A percentile compares a stretch with the other conserved stretches of the same genome.
Conservation (phyloP, 169 alveolate genomes). For the Neospora caninum region DNA sequence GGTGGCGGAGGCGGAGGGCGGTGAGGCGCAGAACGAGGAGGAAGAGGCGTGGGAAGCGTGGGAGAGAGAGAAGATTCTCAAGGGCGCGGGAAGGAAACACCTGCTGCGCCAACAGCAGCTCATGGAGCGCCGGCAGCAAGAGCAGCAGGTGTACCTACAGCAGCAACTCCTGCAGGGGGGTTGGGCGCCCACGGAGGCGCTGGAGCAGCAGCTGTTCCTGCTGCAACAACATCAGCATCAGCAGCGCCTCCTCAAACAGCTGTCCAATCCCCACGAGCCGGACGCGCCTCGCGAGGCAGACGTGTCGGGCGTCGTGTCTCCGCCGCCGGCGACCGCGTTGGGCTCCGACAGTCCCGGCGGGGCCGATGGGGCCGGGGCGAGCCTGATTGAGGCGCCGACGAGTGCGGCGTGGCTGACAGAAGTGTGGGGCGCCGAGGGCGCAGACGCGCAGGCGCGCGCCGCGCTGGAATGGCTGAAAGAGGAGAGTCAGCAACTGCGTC, state of each 20-base stretch:
- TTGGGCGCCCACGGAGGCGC: not conserved
- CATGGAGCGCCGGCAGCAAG: not conserved
- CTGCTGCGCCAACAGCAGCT: constrained; percentile 8
- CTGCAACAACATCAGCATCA: constrained; percentile 10
- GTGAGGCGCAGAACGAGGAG: not conserved
- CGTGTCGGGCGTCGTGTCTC: no score
- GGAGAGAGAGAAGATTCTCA: not conserved
- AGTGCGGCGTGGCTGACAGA: not conserved
- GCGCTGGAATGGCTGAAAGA: not conserved
- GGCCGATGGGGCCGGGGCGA: not conserved
- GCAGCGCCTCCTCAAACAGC: not conserved
- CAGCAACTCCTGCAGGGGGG: not conserved
- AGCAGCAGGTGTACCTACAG: not conserved
- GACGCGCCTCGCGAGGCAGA: not conserved
- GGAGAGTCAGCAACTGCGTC: not conserved
- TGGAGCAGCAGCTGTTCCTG: not conserved
- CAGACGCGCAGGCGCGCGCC: not conserved
- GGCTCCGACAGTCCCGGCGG: not conserved
- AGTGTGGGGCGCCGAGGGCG: constrained; percentile 14
- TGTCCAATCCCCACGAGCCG: not conserved
- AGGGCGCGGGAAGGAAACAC: constrained; percentile 13
- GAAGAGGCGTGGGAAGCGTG: constrained; percentile 21
- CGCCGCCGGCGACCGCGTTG: not conserved
- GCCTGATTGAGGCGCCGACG: not conserved
- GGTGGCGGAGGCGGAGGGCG: not conserved